Evolutionary conservation across 1,284 basidiomycete species (phyloP).

Genomic region (Ceratobasidium sp.): DNA sequence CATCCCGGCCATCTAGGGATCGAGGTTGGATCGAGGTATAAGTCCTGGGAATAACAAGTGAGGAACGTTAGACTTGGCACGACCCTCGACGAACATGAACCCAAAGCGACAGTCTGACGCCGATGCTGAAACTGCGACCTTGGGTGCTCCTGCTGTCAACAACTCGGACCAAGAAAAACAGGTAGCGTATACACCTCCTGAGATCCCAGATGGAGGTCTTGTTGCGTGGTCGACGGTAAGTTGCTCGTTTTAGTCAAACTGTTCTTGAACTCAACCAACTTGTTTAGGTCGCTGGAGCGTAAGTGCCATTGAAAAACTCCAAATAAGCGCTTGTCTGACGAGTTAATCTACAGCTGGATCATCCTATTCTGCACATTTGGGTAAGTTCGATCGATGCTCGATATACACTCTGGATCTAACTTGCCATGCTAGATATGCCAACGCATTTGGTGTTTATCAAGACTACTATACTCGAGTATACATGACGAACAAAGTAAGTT

Average conservation of each 20-base stretch:
- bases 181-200: neutral
- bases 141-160: neutral
- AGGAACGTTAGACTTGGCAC: neutral
- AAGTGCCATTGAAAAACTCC: neutral
- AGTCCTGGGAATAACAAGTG: neutral
- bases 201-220: slow-evolving; percentile 42
- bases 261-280: neutral
- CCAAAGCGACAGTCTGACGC: slow-evolving; percentile 10
- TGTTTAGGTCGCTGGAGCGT: slow-evolving; percentile 31
- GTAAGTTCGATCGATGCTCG: neutral
- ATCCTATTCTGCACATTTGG: slow-evolving; percentile 33
- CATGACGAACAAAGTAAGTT: slow-evolving; percentile 36
- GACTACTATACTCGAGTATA: slow-evolving; percentile 36
- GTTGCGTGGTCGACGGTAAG: slow-evolving; percentile 22
- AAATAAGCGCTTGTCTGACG: neutral
- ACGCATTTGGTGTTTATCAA: slow-evolving; percentile 35
- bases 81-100: neutral
- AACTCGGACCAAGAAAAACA: slow-evolving; percentile 19
- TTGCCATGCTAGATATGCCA: neutral
- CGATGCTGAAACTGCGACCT: neutral
- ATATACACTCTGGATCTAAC: neutral
- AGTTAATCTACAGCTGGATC: neutral
- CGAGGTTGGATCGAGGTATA: neutral
- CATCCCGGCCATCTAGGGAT: slow-evolving; percentile 6
- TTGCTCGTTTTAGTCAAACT: neutral